Evolutionary conservation across 2,329 filamentous ascomycete species (phyloP).

Genomic region (Nemania sp.): DNA sequence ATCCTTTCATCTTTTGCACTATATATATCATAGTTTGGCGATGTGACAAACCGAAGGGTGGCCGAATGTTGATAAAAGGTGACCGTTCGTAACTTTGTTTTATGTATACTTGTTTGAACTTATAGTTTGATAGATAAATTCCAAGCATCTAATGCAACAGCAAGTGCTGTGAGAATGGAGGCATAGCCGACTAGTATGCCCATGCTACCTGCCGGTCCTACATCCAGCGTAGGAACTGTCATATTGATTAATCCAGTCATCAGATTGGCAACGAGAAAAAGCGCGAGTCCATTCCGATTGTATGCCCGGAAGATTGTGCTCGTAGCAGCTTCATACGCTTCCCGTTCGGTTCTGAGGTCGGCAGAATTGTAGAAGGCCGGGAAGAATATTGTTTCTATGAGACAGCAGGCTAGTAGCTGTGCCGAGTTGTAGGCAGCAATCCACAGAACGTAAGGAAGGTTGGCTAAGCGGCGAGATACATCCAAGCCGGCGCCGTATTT

Average conservation of each 20-base stretch:
- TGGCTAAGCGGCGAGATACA: constrained; percentile 88
- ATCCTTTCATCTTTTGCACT: not conserved
- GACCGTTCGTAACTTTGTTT: not conserved
- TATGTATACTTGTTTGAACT: not conserved
- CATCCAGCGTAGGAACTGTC: constrained; percentile 79
- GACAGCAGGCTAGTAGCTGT: constrained; percentile 79
- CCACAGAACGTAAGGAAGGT: constrained; percentile 93
- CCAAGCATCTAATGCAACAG: constrained; percentile 66
- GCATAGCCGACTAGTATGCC: constrained; percentile 76
- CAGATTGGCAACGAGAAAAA: constrained; percentile 89
- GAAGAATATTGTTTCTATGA: constrained; percentile 79
- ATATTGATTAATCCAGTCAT: constrained; percentile 89
- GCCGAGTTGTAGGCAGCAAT: constrained; percentile 86
- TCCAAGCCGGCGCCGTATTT: constrained; percentile 71
- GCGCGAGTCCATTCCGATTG: constrained; percentile 83
- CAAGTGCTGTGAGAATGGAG: constrained; percentile 66
- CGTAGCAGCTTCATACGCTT: constrained; percentile 70
- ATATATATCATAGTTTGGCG: not conserved
- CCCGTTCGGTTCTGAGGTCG: constrained; percentile 61
- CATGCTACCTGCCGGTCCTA: constrained; percentile 68
- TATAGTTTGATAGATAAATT: constrained; percentile 71
- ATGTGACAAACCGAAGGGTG: too few relatives aligned
- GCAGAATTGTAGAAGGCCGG: constrained; percentile 67
- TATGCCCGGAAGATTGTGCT: constrained; percentile 81
- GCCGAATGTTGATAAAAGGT: not conserved